Conservation (phyloP, 2,329 filamentous ascomycete genomes). For the Aspergillus carbonarius region DNA sequence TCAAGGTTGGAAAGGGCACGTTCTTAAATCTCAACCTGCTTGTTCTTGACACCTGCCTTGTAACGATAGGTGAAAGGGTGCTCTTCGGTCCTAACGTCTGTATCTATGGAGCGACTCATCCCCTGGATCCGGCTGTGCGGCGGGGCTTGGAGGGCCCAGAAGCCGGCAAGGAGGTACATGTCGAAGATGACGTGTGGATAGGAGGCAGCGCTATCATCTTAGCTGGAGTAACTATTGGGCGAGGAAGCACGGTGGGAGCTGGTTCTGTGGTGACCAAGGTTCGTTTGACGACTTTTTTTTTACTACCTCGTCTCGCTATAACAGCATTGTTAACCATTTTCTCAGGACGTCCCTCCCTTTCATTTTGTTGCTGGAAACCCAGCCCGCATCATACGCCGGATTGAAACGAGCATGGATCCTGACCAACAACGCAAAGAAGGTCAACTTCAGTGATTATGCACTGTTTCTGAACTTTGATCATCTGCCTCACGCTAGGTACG, state of each 20-base stretch:
- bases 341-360: constrained; percentile 27
- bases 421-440: constrained; percentile 6
- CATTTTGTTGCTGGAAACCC: constrained; percentile 31
- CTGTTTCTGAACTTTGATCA: neutral
- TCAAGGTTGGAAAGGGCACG: constrained; percentile 54
- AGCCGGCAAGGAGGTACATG: constrained; percentile 49
- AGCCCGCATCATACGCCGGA: constrained; percentile 22
- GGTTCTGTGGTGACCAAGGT: constrained; percentile 42
- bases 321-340: constrained; percentile 2
- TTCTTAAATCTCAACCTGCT: constrained; percentile 57
- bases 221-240: constrained; percentile 44
- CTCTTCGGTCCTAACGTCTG: constrained; percentile 55
- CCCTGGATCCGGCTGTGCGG: constrained; percentile 50
- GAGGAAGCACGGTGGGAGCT: constrained; percentile 43
- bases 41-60: constrained; percentile 53
- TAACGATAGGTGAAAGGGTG: constrained; percentile 53
- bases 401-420: constrained; percentile 28
- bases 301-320: neutral
- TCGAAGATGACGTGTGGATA: constrained; percentile 52
- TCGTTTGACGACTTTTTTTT: neutral
- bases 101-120: constrained; percentile 55
- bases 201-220: constrained; percentile 48
- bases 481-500: neutral
- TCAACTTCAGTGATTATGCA: neutral
- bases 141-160: constrained; percentile 47